phyloP scores from a whole-genome alignment of 164 flowering plant genomes.

The Piper betle region DNA sequence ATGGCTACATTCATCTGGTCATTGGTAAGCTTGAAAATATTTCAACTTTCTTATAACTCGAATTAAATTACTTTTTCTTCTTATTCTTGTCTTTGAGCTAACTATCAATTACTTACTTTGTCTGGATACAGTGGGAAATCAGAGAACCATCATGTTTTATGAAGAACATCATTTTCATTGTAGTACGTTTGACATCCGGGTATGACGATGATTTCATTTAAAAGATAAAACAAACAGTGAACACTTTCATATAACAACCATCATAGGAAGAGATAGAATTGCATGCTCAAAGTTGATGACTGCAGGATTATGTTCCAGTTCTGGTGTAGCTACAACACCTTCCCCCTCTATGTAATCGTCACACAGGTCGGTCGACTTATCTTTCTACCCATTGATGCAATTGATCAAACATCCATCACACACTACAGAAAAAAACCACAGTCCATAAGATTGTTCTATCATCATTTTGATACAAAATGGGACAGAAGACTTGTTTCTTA shows the following conservation, averaged over 20 bases:
- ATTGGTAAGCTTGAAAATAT: conserved; percentile 37
- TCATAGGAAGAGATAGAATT: not conserved
- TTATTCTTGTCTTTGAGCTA: not conserved
- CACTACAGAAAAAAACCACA: too few relatives aligned
- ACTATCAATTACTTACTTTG: not conserved
- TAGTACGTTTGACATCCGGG: conserved; percentile 69
- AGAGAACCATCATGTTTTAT: conserved; percentile 58
- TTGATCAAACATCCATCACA: not conserved
- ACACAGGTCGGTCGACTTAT: conserved; percentile 43
- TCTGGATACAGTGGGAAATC: conserved; percentile 64
- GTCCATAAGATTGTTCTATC: too few relatives aligned
- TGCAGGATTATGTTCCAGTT: conserved; percentile 57
- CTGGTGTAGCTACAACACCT: conserved; percentile 86
- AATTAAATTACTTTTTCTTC: not conserved
- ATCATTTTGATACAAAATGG: too few relatives aligned
- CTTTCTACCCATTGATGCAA: not conserved
- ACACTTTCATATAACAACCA: not conserved
- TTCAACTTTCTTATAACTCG: not conserved
- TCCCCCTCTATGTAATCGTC: conserved; percentile 71
- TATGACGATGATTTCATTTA: conserved; percentile 15
- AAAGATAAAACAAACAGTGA: not conserved
- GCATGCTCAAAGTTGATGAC: not conserved
- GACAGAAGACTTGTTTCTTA: too few relatives aligned
- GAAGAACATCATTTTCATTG: conserved; percentile 34
- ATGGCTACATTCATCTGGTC: conserved; percentile 90